Conservation (phyloP, 1,284 basidiomycete species). For the Pisolithus thermaeus region DNA sequence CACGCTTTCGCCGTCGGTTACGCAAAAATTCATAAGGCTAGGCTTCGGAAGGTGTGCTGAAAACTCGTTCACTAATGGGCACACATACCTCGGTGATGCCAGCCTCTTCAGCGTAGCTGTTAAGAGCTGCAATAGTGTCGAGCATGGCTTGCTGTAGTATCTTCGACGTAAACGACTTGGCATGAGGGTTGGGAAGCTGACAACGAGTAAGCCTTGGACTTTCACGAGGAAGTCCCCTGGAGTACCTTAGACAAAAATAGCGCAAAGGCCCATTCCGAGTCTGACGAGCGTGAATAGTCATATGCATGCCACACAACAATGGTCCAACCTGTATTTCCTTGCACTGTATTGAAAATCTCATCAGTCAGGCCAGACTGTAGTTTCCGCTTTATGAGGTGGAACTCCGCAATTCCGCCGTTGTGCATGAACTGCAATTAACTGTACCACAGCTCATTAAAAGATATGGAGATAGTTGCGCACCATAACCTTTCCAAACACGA, state of each 20-base stretch:
- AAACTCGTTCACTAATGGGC: not conserved
- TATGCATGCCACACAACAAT: not conserved
- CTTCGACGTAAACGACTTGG: constrained; percentile 58
- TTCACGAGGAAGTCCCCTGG: not conserved
- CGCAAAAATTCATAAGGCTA: constrained; percentile 92
- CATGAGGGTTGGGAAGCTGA: constrained; percentile 77
- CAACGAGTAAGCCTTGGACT: constrained; percentile 3
- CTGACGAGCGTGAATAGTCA: constrained; percentile 34
- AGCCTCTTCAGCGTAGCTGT: constrained; percentile 68
- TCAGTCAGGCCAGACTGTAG: constrained; percentile 75
- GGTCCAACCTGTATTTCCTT: constrained; percentile 81
- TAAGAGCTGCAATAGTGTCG: constrained; percentile 77
- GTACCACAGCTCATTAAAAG: not conserved
- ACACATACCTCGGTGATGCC: constrained; percentile 61
- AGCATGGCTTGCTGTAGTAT: constrained; percentile 77
- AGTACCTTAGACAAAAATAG: constrained; percentile 79
- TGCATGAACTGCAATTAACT: constrained; percentile 78
- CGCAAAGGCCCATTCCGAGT: constrained; percentile 95
- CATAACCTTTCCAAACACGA: constrained; percentile 84
- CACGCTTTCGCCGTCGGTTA: constrained; percentile 91
- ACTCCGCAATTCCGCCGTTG: constrained; percentile 85
- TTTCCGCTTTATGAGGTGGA: constrained; percentile 73
- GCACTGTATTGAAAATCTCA: constrained; percentile 78
- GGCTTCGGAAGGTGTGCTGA: constrained; percentile 45
- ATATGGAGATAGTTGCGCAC: constrained; percentile 35